These are phyloP conservation scores for Psidium guajava DNA, from an alignment of 345 rosid genomes.

Conservation along the genomic window DNA sequence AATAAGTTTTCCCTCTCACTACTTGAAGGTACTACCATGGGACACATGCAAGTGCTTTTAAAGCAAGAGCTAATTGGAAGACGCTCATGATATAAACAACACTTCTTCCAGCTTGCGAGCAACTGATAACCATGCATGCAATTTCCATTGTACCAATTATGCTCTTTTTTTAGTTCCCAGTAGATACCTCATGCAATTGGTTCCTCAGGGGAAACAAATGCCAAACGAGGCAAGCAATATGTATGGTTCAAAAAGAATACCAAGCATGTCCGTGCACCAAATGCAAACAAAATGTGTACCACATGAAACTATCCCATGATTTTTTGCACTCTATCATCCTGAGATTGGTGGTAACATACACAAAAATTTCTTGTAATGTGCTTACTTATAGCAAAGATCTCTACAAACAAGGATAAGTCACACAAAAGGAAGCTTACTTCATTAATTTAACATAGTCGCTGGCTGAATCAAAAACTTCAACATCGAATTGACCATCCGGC, in stretches of 20 bases:
- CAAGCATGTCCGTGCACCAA: not conserved
- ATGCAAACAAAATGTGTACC: not conserved
- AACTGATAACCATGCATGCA: not conserved
- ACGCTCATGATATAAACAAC: not conserved
- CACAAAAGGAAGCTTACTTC: slow-evolving; percentile 48
- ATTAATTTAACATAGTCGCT: slow-evolving; percentile 79
- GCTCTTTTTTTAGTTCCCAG: not conserved
- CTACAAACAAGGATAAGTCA: not conserved
- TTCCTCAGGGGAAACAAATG: not conserved
- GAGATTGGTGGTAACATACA: not conserved
- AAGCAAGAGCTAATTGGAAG: not conserved
- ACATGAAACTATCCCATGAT: not conserved
- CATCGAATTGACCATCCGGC: slow-evolving; percentile 84
- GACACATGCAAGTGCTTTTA: not conserved
- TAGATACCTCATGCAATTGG: not conserved
- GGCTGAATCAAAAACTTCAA: slow-evolving; percentile 94
- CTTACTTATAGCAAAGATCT: not conserved
- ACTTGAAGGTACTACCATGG: not conserved
- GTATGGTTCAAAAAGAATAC: not conserved
- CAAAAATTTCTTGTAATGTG: not conserved
- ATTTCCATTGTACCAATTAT: not conserved
- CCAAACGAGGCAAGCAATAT: not conserved
- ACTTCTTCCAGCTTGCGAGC: not conserved
- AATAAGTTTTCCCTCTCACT: not conserved
- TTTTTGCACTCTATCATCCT: not conserved